phyloP scores from a whole-genome alignment of 169 alveolate species.

The Eimeria maxima region DNA sequence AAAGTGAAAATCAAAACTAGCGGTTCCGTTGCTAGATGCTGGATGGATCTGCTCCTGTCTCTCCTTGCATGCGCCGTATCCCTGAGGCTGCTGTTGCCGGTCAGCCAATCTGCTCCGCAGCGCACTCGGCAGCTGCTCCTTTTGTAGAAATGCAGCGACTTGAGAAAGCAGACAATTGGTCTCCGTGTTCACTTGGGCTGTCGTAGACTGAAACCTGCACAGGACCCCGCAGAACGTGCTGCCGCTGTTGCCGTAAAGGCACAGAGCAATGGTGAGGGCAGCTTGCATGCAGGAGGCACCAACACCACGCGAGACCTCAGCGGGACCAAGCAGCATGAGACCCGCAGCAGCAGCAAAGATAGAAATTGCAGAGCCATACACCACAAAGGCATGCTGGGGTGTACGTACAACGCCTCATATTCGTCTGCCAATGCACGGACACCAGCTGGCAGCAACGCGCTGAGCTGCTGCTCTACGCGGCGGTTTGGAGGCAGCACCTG shows the following conservation, averaged over 20 bases:
- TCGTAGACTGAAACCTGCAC: conserved; percentile 41
- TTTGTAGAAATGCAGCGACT: conserved; percentile 58
- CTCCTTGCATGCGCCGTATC: background rate
- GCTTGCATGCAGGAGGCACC: background rate
- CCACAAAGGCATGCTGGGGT: background rate
- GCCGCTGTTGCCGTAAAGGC: background rate
- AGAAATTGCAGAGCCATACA: background rate
- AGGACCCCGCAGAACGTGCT: background rate
- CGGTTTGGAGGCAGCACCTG: conserved; percentile 33
- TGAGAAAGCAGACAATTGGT: conserved; percentile 29
- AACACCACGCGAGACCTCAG: background rate
- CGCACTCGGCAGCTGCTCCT: conserved; percentile 58
- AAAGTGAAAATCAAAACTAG: background rate
- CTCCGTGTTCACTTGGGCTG: conserved; percentile 29
- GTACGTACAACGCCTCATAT: conserved; percentile 57
- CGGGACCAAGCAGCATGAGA: background rate
- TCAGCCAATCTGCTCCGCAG: conserved; percentile 51
- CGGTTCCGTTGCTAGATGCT: background rate
- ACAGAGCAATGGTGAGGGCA: background rate
- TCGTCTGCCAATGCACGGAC: conserved; percentile 63
- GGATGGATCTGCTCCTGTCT: conserved; percentile 53
- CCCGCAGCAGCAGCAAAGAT: background rate
- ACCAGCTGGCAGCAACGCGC: conserved; percentile 52
- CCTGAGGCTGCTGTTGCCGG: conserved; percentile 15
- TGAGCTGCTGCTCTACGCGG: conserved; percentile 60